phyloP scores from a whole-genome alignment of 1,284 basidiomycete genomes.

The Phylloboletellus chloephorus region DNA sequence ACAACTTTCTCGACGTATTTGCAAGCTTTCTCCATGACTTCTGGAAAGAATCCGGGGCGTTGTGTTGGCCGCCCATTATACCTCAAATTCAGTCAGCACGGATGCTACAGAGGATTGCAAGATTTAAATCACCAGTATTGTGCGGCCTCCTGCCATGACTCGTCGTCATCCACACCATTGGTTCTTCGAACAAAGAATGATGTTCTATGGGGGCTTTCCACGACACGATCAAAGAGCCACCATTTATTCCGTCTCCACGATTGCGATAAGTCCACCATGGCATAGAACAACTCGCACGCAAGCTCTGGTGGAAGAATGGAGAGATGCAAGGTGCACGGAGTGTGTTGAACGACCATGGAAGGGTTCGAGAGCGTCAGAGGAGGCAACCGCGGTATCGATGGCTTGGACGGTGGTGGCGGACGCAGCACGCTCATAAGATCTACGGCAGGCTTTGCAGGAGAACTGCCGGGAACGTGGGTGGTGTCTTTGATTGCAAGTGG shows the following conservation, averaged over 20 bases:
- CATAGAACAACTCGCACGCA: constrained; percentile 65
- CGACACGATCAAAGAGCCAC: constrained; percentile 78
- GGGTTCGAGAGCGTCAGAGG: constrained; percentile 55
- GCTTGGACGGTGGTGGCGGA: constrained; percentile 42
- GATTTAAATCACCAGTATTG: constrained; percentile 51
- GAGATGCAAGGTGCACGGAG: constrained; percentile 70
- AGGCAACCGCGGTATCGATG: constrained; percentile 38
- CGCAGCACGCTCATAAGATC: constrained; percentile 54
- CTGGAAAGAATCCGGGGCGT: constrained; percentile 57
- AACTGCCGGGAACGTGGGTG: constrained; percentile 13
- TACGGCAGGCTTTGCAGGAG: constrained; percentile 32
- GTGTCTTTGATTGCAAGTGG: constrained; percentile 18
- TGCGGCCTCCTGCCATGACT: constrained; percentile 57
- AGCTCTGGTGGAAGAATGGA: constrained; percentile 66
- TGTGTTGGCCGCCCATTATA: constrained; percentile 69
- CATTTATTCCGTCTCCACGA: constrained; percentile 74
- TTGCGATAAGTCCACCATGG: constrained; percentile 57
- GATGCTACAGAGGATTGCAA: not conserved
- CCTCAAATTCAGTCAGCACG: constrained; percentile 41
- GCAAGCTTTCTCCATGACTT: constrained; percentile 76
- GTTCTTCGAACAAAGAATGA: constrained; percentile 63
- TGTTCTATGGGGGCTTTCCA: constrained; percentile 81
- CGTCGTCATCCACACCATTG: constrained; percentile 38
- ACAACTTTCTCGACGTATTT: constrained; percentile 71
- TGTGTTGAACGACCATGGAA: constrained; percentile 60